Base-by-base conservation (phyloP, 1,284 basidiomycete genomes). In the Puccinia hordei region DNA sequence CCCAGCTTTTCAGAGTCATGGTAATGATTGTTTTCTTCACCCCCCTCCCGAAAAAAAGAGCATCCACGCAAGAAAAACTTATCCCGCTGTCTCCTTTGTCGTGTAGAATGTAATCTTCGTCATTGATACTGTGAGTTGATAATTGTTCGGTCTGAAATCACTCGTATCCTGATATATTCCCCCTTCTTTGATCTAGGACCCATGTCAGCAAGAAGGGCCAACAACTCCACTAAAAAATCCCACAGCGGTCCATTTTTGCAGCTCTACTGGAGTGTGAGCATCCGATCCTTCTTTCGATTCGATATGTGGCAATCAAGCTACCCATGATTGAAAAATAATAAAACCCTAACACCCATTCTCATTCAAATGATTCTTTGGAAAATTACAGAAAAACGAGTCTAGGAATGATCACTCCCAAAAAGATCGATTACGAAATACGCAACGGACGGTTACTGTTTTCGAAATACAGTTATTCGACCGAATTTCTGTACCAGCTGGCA, bases 401-500 rank as follows among this genome's bases (percentile, higher is more conserved):
- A 59, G 75, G 30, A 24, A 51, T 59, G 63, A 24, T 78, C 0
- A 33, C 35, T 12, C n/a, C 33, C 22, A 69, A 78, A 49, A 59
- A 69, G 22, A 68, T 78, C n/a, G 75, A 78, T 27, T 78, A 78
- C 65, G 49, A 59, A 27, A 65, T 78, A 27, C 75, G 75, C 30
- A 78, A 78, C 65, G 75, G 75, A 55, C 24, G 75, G 19, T n/a
- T 69, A 3, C 19, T 78, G 22, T 78, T 78, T 59, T 68, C 75
- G 30, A 78, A 78, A 35, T 78, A 78, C n/a, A 78, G 75, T 55
- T 78, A 78, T 51, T 57, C 75, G 63, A 78, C 75, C 19, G 63
- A 78, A n/a, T 78, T 53, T 24, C 38, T 78, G 0, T 46, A 51
- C 17, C 13, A 55, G 19, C 22, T 78, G 41, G 75, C 75, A 10